Evolutionary conservation across 345 rosid genomes (phyloP).

Genomic region (Bruguiera sexangula): DNA sequence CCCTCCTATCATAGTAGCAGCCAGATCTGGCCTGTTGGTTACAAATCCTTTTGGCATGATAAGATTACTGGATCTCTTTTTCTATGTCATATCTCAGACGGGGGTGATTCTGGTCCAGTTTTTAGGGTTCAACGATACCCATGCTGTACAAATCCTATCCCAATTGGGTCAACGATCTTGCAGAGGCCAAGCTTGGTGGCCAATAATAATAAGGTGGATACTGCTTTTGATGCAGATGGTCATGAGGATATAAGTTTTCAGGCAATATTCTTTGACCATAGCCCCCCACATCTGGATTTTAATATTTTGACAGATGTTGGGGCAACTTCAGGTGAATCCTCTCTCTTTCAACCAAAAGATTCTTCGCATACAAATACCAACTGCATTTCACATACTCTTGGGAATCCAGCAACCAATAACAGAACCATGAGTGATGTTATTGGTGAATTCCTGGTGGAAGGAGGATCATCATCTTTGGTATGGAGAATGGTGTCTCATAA

Average conservation of each 20-base stretch:
- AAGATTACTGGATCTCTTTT: constrained; percentile 39
- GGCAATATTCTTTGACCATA: constrained; percentile 23
- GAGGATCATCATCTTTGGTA: constrained; percentile 28
- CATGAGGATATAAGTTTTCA: constrained; percentile 24
- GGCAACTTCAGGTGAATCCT: constrained; percentile 4
- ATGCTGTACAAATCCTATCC: constrained; percentile 24
- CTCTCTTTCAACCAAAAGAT: constrained; percentile 8
- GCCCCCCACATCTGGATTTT: constrained; percentile 27
- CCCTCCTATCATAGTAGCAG: constrained; percentile 27
- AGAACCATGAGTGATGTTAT: constrained; percentile 21
- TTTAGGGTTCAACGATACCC: constrained; percentile 36
- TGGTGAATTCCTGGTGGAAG: constrained; percentile 39
- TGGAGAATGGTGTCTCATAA: constrained; percentile 38
- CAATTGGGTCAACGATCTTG: constrained; percentile 31
- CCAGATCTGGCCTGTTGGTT: constrained; percentile 43
- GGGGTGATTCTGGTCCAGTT: constrained; percentile 37
- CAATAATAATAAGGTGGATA: constrained; percentile 8
- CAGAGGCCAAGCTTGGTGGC: constrained; percentile 10
- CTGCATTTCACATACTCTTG: neutral
- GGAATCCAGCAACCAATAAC: constrained; percentile 2
- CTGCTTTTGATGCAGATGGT: constrained; percentile 3
- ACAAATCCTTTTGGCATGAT: constrained; percentile 41
- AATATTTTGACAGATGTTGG: constrained; percentile 6
- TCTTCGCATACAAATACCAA: neutral
- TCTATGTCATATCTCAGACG: constrained; percentile 30